Base-by-base conservation (phyloP, 148 eudicot species). In the Cornus suecica region DNA sequence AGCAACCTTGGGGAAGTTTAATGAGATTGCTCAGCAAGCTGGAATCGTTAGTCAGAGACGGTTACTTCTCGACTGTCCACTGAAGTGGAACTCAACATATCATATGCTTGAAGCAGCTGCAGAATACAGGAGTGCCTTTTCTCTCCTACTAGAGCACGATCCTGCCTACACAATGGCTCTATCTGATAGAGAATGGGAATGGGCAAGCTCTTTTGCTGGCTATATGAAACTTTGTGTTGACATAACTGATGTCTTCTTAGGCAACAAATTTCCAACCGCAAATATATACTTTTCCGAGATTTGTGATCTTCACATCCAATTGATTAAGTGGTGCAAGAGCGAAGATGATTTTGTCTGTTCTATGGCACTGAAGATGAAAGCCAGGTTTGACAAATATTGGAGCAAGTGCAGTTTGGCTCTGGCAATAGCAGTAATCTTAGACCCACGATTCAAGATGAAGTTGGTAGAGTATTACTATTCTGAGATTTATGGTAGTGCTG, bases 381-480 rank as follows among this genome's bases (percentile, higher is more conserved):
- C 75, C 73, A 90, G 88, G 81, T 95, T 92, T 68, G 94, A 95
- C 28, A 75, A 73, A 32, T 95, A 89, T 74, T 95, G 99, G 99
- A 82, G 66, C 75, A 91, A 89, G 74, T 89, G 97, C 84, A 86
- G 87, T 77, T 84, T 91, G 78, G 85, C 87, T 51, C 76, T 92
- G 83, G 92, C 99, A 26, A 83, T 95, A 67, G 97, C 99, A 62
- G 97, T 91, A 48, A 88, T 95, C 32, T 83, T 95, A 72, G 99
- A 95, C 76, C 99, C 99, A 66, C 82, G 99, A 45, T 92, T 84
- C 86, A 95, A 95, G 83, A 91, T 93, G 97, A 91, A 90, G 80
- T 79, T 92, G 86, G 92, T 95, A 58, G 97, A 95, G 85, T 95
- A 91, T 75, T 95, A 93, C 84, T 95, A 86, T 77, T 77, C 87